Evolutionary conservation across 1,284 basidiomycete genomes (phyloP).

Genomic region (Lentinula novae-zelandiae): DNA sequence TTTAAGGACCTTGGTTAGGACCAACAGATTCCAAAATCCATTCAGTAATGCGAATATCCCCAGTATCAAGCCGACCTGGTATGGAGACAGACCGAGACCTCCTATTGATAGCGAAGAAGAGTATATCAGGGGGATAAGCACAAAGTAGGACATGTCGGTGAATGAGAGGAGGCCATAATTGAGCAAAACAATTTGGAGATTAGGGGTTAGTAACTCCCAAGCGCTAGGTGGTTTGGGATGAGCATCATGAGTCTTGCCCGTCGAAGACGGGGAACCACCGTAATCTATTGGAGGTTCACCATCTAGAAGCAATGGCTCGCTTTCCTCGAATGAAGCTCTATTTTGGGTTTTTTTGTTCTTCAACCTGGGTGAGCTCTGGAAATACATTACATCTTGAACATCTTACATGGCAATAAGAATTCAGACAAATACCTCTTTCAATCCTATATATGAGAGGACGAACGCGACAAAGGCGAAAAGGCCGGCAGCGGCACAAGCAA

Average conservation of each 20-base stretch:
- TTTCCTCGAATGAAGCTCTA: neutral
- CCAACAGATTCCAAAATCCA: constrained; percentile 19
- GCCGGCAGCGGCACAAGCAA: constrained; percentile 35
- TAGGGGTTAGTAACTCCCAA: constrained; percentile 3
- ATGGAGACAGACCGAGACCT: constrained; percentile 22
- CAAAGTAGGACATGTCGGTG: constrained; percentile 24
- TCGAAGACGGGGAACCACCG: constrained; percentile 4
- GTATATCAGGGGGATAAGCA: constrained; percentile 26
- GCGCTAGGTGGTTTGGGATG: constrained; percentile 22
- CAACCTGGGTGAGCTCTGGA: neutral
- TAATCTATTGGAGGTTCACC: neutral
- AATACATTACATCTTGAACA: neutral
- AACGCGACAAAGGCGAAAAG: constrained; percentile 26
- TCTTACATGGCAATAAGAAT: neutral
- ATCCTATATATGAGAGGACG: constrained; percentile 22
- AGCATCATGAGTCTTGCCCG: constrained; percentile 22
- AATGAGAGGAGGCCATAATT: constrained; percentile 28
- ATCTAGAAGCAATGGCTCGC: neutral
- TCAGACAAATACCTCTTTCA: constrained; percentile 29
- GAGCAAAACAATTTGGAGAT: constrained; percentile 5
- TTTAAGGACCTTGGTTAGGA: constrained; percentile 10
- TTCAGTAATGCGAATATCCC: constrained; percentile 26
- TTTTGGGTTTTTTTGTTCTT: neutral
- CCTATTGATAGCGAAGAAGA: constrained; percentile 22
- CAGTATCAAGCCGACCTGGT: constrained; percentile 22